These are phyloP conservation scores for Cryptomeria japonica DNA, from an alignment of 75 land plant species.

Conservation along the genomic window DNA sequence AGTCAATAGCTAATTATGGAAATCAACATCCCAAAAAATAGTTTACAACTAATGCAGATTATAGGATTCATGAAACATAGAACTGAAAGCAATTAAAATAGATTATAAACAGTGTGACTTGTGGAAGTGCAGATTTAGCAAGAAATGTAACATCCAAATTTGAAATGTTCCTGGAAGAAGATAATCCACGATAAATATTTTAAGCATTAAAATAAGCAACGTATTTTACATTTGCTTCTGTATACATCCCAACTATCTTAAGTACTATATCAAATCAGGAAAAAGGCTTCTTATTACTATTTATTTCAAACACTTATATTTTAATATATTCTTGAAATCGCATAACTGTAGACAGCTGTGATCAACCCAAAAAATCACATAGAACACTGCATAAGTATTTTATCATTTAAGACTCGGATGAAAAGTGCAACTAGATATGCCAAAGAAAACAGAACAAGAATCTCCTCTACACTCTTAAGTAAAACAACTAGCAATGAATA, in stretches of 20 bases:
- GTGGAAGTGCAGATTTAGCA: not conserved
- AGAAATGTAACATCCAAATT: not conserved
- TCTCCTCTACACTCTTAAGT: not conserved
- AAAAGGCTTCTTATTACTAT: not conserved
- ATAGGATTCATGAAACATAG: not conserved
- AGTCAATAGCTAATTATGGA: not conserved
- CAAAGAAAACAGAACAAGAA: not conserved
- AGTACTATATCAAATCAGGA: not conserved
- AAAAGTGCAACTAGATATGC: not conserved
- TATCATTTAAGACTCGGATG: too few relatives aligned
- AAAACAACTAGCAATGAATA: not conserved
- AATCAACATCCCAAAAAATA: not conserved
- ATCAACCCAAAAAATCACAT: not conserved
- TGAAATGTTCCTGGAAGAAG: not conserved
- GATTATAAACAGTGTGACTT: not conserved
- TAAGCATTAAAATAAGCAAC: too few relatives aligned
- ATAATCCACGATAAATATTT: not conserved
- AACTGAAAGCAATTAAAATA: not conserved
- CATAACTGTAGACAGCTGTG: not conserved
- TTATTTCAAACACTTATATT: not conserved
- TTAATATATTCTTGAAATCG: not conserved
- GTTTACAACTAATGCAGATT: not conserved
- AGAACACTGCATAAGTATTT: not conserved
- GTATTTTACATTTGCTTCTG: not conserved
- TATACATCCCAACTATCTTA: not conserved